Base-by-base conservation (phyloP, 1,284 basidiomycete species). In the Fomitopsis schrenkii region DNA sequence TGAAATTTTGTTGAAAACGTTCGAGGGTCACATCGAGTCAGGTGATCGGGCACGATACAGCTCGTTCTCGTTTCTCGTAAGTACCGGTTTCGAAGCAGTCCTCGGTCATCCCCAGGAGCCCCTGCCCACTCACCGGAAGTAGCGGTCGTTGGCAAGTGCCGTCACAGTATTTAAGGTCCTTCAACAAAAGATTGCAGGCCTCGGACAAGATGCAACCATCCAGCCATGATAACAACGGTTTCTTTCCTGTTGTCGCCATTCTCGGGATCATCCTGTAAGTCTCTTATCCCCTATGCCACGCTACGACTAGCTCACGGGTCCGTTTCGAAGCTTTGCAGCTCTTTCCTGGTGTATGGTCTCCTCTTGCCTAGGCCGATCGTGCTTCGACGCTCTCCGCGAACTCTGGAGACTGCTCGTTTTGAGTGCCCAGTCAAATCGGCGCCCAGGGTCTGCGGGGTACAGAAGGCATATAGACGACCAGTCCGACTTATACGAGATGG, bases 301-400 rank as follows among this genome's bases (percentile, higher is more conserved):
- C 17, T 35, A n/a, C 26, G 17, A 45, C 36, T 44, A 45, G 42
- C n/a, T 30, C 19, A 48, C 56, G n/a, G 61, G 63, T 55, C 55
- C 71, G 17, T 53, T 28, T 19, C 42, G 58, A 57, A 88, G 87
- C 54, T 70, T 82, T 55, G 77, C 79, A 33, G 75, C 80, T 33
- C 68, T 87, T 6, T 78, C 77, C 42, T 87, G 87, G 84, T 89
- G 87, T 68, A 72, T 88, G 60, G 71, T 88, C 57, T 87, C 86
- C 40, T 87, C 86, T 5, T 88, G 87, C 74, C 69, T 88, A 63
- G 87, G 87, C 28, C 74, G 74, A 9, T 75, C 84, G 2, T 72
- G 86, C 44, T 72, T 77, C 46, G 74, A 73, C 30, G 68, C 75
- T 17, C 60, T 83, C 36, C 73, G 75, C 30, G 77, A 78, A 48